These are phyloP conservation scores for Guadua angustifolia DNA, from an alignment of 176 grass and related monocot species.

Conservation along the genomic window DNA sequence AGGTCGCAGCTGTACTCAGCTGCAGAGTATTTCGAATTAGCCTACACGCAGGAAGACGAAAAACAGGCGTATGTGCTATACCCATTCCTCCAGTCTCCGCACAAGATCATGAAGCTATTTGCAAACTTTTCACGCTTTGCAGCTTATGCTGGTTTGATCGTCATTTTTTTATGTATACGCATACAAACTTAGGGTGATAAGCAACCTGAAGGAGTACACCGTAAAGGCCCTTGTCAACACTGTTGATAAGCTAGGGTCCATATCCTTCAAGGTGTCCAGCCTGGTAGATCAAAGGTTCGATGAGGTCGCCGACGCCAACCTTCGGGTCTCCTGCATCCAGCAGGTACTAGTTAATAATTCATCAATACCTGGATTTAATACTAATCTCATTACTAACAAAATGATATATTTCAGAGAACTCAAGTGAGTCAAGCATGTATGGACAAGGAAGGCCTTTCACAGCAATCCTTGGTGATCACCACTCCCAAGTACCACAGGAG, in stretches of 20 bases:
- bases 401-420: slow-evolving; percentile 58
- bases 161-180: background rate
- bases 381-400: background rate
- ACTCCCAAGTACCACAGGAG: slow-evolving; percentile 84
- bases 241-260: slow-evolving; percentile 79
- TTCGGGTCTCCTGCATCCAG: slow-evolving; percentile 63
- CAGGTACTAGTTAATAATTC: slow-evolving; percentile 49
- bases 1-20: slow-evolving; percentile 77
- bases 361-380: background rate
- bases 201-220: slow-evolving; percentile 68
- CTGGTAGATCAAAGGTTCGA: slow-evolving; percentile 61
- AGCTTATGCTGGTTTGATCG: background rate
- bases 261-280: slow-evolving; percentile 75
- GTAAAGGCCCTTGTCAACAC: slow-evolving; percentile 84
- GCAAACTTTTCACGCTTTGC: background rate
- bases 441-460: slow-evolving; percentile 76
- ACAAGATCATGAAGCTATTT: slow-evolving; percentile 6
- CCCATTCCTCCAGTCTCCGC: background rate
- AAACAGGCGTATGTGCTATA: slow-evolving; percentile 49
- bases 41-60: slow-evolving; percentile 58
- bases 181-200: slow-evolving; percentile 56
- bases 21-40: slow-evolving; percentile 83
- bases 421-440: slow-evolving; percentile 59
- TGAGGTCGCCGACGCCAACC: slow-evolving; percentile 51
- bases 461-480: slow-evolving; percentile 84